Evolutionary conservation across 2,329 filamentous ascomycete species (phyloP), one percentile per base, ranked within the genome.

Genomic region (Fusarium longipes): DNA sequence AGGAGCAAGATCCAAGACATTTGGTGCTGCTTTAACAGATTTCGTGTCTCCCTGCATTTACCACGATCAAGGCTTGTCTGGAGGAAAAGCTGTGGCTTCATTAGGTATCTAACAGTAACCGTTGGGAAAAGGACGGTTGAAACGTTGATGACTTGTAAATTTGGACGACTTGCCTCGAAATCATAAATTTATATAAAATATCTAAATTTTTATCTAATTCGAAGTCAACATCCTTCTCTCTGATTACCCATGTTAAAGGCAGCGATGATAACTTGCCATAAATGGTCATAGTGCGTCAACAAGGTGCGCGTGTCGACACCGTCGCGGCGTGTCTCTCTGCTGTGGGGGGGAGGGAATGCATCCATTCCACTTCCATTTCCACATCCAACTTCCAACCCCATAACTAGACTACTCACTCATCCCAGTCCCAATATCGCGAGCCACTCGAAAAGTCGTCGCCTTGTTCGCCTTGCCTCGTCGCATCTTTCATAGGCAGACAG

Each of bases 391-490:
- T 40, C 25, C 42, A 50, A 56, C 27, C 57, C 53, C 56, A 30
- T 58, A n/a, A n/a, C n/a, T n/a, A n/a, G n/a, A n/a, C n/a, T n/a
- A n/a, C n/a, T n/a, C n/a, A 24, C 54, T 25, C 45, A 47, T 54
- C 57, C 57, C 25, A 50, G 49, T 62, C 49, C 52, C 49, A n/a
- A 36, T 50, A 43, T 57, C 61, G 55, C 51, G 56, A 69, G 49
- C 61, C 57, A 52, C 60, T 70, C 47, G 38, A 68, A 39, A 62
- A 61, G 54, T 57, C 44, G 56, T 54, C 67, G 69, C 71, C 71
- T 73, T 67, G 63, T 70, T 61, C 67, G 65, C 70, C 70, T 66
- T 68, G 70, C 45, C 56, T 70, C 61, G 57, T 38, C 57, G 24
- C 43, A 40, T 35, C 47, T 47, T 42, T 29, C 40, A 25, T 51